Percentiles rank a stretch among this genome's conserved stretches.
Conservation (phyloP, 2,329 filamentous ascomycete species). For the Aureobasidium lini region DNA sequence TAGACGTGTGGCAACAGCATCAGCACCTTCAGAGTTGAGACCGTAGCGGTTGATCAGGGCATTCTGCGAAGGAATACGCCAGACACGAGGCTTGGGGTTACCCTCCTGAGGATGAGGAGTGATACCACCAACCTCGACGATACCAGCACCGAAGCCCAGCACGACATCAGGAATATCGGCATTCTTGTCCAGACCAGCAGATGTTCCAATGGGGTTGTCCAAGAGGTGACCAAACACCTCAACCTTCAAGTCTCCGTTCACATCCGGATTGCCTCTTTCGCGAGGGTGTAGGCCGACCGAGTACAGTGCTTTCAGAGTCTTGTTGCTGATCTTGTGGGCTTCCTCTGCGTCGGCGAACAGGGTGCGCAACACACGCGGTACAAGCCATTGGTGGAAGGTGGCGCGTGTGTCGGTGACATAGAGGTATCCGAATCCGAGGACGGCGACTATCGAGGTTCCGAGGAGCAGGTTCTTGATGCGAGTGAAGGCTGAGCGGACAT, state of each 20-base stretch:
- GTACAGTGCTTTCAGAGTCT: conserved; percentile 64
- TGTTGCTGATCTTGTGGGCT: conserved; percentile 76
- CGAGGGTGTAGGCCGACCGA: conserved; percentile 69
- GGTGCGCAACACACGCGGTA: conserved; percentile 55
- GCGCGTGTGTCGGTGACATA: conserved; percentile 49
- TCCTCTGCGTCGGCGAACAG: conserved; percentile 75
- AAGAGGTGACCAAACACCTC: conserved; percentile 71
- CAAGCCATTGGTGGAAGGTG: conserved; percentile 45
- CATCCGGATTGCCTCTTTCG: conserved; percentile 61
- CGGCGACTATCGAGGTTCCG: conserved; percentile 47
- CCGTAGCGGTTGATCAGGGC: conserved; percentile 94
- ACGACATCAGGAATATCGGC: conserved; percentile 80
- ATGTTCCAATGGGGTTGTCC: conserved; percentile 84
- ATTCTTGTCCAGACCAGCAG: conserved; percentile 92
- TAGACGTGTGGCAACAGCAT: conserved; percentile 72
- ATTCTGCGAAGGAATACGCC: conserved; percentile 73
- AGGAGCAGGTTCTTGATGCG: conserved; percentile 44
- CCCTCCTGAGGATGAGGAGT: conserved; percentile 82
- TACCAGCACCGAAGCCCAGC: conserved; percentile 73
- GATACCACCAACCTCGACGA: conserved; percentile 88
- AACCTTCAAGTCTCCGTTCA: conserved; percentile 46
- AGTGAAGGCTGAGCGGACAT: conserved; percentile 33
- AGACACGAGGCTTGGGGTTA: conserved; percentile 82
- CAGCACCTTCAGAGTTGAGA: conserved; percentile 84
- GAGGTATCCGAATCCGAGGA: conserved; percentile 39